A percentile compares a stretch with the other conserved stretches of the same genome.
These are phyloP conservation scores for Backusella tuberculispora DNA, from an alignment of 192 early-diverging fungal species.

Conservation along the genomic window DNA sequence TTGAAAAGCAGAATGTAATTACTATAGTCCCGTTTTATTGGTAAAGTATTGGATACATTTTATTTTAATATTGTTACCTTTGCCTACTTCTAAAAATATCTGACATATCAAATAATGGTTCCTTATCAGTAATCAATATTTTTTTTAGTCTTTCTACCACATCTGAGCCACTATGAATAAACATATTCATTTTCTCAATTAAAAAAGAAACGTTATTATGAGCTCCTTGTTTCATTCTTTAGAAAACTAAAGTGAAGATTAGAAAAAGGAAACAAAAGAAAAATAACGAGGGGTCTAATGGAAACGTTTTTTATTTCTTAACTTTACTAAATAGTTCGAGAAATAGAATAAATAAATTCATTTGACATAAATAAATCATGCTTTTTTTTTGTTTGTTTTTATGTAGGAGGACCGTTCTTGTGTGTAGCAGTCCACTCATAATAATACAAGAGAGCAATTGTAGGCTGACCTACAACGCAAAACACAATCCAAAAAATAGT, in stretches of 20 bases:
- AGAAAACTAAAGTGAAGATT: not conserved
- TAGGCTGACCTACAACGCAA: slow-evolving; percentile 80
- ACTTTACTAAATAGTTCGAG: not conserved
- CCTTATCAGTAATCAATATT: slow-evolving; percentile 51
- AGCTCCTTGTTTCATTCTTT: slow-evolving; percentile 57
- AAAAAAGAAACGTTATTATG: slow-evolving; percentile 71
- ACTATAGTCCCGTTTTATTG: slow-evolving; percentile 1
- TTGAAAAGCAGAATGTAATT: slow-evolving; percentile 9
- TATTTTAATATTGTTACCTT: slow-evolving; percentile 45
- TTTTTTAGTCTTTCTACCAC: slow-evolving; percentile 43
- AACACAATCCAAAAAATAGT: slow-evolving; percentile 82
- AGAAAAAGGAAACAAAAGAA: not conserved
- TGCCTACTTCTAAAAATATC: slow-evolving; percentile 38
- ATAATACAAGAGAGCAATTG: slow-evolving; percentile 73
- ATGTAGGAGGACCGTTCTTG: slow-evolving; percentile 10
- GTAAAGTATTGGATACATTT: not conserved
- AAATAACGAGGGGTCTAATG: not conserved
- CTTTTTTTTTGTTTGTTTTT: slow-evolving; percentile 6
- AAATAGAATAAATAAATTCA: slow-evolving; percentile 7
- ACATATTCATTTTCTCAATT: slow-evolving; percentile 74
- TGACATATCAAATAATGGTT: slow-evolving; percentile 58
- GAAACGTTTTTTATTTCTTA: slow-evolving; percentile 1
- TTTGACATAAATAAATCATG: slow-evolving; percentile 12
- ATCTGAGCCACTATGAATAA: slow-evolving; percentile 65
- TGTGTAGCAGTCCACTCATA: slow-evolving; percentile 61